These are phyloP conservation scores for Stereum hirsutum DNA, from an alignment of 1,284 basidiomycete genomes.

Conservation along the genomic window DNA sequence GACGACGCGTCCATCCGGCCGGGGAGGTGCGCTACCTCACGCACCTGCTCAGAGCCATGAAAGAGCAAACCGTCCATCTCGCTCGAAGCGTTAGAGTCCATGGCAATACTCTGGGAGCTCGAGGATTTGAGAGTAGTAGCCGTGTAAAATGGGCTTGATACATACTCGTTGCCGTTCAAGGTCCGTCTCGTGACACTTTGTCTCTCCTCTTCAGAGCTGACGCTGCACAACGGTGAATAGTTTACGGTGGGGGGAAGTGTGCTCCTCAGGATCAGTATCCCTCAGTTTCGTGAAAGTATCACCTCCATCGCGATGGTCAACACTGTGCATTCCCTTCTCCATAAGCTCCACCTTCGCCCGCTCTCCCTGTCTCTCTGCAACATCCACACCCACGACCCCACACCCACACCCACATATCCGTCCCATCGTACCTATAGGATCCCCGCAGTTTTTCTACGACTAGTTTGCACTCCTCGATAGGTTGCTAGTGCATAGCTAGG, in stretches of 20 bases:
- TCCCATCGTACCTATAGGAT: constrained; percentile 68
- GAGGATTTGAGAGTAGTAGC: constrained; percentile 58
- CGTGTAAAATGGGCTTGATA: constrained; percentile 57
- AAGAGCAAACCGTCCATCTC: too few relatives aligned
- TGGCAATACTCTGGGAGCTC: constrained; percentile 64
- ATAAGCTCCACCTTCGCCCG: constrained; percentile 12
- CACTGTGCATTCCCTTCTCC: constrained; percentile 22
- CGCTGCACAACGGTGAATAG: constrained; percentile 1
- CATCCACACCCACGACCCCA: constrained; percentile 25
- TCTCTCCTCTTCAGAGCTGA: neutral
- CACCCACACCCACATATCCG: constrained; percentile 24
- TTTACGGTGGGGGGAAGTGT: constrained; percentile 4
- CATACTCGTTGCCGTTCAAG: constrained; percentile 59
- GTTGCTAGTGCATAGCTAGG: constrained; percentile 84
- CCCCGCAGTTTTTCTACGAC: constrained; percentile 91
- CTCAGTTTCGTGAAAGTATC: constrained; percentile 22
- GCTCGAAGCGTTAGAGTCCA: constrained; percentile 90
- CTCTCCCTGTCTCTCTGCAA: constrained; percentile 19
- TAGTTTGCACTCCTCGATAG: constrained; percentile 86
- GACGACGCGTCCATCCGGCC: too few relatives aligned
- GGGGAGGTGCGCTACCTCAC: too few relatives aligned
- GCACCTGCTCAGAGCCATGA: too few relatives aligned
- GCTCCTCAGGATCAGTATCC: constrained; percentile 1
- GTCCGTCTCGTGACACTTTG: constrained; percentile 28
- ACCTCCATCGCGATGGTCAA: constrained; percentile 30